A percentile compares a stretch with the other conserved stretches of the same genome.
phyloP scores from a whole-genome alignment of 805 yeast genomes.

The Candida odintsovae region DNA sequence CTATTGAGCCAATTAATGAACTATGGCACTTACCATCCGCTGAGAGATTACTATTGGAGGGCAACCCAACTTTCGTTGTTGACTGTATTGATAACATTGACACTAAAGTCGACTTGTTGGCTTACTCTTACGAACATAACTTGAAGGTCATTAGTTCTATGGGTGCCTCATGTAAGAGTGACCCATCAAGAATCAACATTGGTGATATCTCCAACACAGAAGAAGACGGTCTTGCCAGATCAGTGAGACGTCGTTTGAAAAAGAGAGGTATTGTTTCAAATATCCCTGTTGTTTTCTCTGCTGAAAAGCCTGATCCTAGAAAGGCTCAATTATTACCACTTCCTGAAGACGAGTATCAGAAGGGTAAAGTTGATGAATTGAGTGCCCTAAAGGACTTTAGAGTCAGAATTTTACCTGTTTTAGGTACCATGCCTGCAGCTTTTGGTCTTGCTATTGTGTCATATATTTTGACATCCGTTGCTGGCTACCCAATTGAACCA shows the following conservation, averaged over 20 bases:
- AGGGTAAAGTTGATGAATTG: conserved; percentile 81
- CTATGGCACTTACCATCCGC: conserved; percentile 71
- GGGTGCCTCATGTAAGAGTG: conserved; percentile 97
- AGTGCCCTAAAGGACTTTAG: conserved; percentile 86
- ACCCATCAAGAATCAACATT: conserved; percentile 84
- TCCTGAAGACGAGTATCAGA: conserved; percentile 71
- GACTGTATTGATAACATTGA: conserved; percentile 97
- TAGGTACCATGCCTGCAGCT: conserved; percentile 96
- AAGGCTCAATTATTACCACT: conserved; percentile 86
- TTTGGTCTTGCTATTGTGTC: conserved; percentile 91
- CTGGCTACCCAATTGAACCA: conserved; percentile 90
- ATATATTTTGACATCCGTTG: conserved; percentile 66
- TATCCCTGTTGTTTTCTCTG: conserved; percentile 84
- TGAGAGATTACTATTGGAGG: conserved; percentile 48
- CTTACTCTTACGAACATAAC: conserved; percentile 55
- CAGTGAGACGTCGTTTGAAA: conserved; percentile 80
- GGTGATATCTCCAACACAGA: conserved; percentile 86
- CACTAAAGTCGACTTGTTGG: conserved; percentile 88
- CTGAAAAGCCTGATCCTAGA: conserved; percentile 95
- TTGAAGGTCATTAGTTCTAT: conserved; percentile 81
- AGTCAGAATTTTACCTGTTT: conserved; percentile 89
- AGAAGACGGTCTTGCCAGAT: conserved; percentile 88
- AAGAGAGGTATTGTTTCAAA: conserved; percentile 69
- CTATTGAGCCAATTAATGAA: conserved; percentile 70
- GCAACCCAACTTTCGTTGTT: conserved; percentile 70